Evolutionary conservation across 257 asterid species (phyloP).

Genomic region (Marsdenia floribunda): DNA sequence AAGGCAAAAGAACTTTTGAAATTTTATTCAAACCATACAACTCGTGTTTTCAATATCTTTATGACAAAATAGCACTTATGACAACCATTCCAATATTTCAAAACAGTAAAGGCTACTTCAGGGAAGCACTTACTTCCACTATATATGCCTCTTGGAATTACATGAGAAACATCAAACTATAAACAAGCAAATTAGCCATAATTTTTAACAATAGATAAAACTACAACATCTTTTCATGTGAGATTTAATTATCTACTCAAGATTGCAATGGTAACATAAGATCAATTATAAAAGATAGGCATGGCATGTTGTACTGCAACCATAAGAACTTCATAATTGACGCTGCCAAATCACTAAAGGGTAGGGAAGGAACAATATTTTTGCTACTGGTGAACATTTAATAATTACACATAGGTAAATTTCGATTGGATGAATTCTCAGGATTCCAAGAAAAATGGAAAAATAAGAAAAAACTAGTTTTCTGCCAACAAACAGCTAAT

Average conservation of each 20-base stretch:
- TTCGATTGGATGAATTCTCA: background rate
- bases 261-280: background rate
- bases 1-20: background rate
- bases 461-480: background rate
- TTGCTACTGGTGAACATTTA: background rate
- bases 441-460: background rate
- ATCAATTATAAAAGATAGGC: background rate
- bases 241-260: too few species aligned
- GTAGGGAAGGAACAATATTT: background rate
- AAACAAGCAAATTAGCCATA: background rate
- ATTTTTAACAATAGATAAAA: background rate
- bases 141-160: background rate
- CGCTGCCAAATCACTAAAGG: background rate
- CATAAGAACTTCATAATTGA: background rate
- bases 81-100: too few species aligned
- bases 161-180: background rate
- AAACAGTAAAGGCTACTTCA: background rate
- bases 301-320: background rate
- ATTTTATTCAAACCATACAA: too few species aligned
- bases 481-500: background rate
- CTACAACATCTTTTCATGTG: background rate
- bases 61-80: too few species aligned
- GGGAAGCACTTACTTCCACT: background rate
- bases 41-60: too few species aligned
- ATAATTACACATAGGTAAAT: background rate